These are phyloP conservation scores for Amanita brunnescens DNA, from an alignment of 768 basidiomycete genomes.

Conservation along the genomic window DNA sequence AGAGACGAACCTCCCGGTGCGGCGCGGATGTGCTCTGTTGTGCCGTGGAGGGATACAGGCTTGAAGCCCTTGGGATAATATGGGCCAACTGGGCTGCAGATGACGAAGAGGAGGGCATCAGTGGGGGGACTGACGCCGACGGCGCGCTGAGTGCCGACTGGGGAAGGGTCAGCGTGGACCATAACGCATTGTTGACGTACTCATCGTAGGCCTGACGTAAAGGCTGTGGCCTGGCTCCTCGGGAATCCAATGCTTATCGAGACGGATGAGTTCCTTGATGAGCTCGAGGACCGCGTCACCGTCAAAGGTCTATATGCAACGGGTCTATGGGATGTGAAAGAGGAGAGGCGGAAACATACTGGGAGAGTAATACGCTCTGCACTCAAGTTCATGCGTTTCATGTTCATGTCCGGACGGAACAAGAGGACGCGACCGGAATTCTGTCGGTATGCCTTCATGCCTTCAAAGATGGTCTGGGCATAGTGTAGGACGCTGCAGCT, in stretches of 20 bases:
- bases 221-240: slow-evolving; percentile 80
- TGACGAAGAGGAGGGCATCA: slow-evolving; percentile 80
- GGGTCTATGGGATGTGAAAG: slow-evolving; percentile 2
- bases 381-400: slow-evolving; percentile 89
- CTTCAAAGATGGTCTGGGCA: slow-evolving; percentile 86
- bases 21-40: slow-evolving; percentile 77
- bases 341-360: slow-evolving; percentile 32
- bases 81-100: slow-evolving; percentile 76
- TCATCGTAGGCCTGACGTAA: slow-evolving; percentile 82
- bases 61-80: slow-evolving; percentile 87
- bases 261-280: slow-evolving; percentile 76
- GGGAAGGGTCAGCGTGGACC: slow-evolving; percentile 1
- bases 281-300: slow-evolving; percentile 65
- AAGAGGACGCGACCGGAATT: slow-evolving; percentile 64
- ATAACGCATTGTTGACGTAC: slow-evolving; percentile 18
- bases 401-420: slow-evolving; percentile 96
- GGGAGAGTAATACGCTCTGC: slow-evolving; percentile 73
- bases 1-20: slow-evolving; percentile 63
- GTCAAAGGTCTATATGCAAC: slow-evolving; percentile 53
- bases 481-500: slow-evolving; percentile 85
- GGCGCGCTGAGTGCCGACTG: slow-evolving; percentile 70
- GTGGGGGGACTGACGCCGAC: slow-evolving; percentile 69
- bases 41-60: slow-evolving; percentile 81
- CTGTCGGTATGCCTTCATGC: slow-evolving; percentile 88
- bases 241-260: slow-evolving; percentile 91